Evolutionary conservation across 2,329 filamentous ascomycete genomes (phyloP), one percentile per base, ranked within the genome.

Genomic region (Delphinella strobiligena): DNA sequence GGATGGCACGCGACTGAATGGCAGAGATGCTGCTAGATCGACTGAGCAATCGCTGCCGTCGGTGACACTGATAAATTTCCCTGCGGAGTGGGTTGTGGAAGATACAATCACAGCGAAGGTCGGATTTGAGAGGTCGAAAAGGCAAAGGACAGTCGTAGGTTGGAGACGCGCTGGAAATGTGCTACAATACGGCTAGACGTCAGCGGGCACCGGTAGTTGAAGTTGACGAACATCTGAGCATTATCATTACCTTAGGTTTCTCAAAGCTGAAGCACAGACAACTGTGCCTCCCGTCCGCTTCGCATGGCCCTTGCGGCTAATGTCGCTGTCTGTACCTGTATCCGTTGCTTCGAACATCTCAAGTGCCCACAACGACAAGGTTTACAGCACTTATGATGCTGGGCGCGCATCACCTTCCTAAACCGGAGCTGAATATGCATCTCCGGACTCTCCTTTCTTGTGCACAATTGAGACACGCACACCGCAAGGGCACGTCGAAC

Each of bases 171-270:
- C 7, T 27, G 7, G n/a, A n/a, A n/a, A 27, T 7, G 22, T 27
- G 22, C 22, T 7, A 7, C 7, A 27, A 27, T n/a, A n/a, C n/a
- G n/a, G 22, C 22, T 27, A 27, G 22, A 27, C 22, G 22, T 27
- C 22, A 27, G 22, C 22, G 22, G 22, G 22, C n/a, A 27, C 12
- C 22, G 22, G 22, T 27, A 27, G 22, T 27, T 27, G 22, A 12
- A 27, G 22, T 36, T 22, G 34, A 41, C 38, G 19, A 37, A 32
- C 33, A 17, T 41, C 34, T 14, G 36, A 41, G 33, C 18, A 40
- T 40, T 41, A 36, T 41, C 17, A 36, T 37, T 41, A 34, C 32
- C 14, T 14, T 34, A 37, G 29, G 36, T 35, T 41, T 36, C 34
- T 36, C 14, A 31, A 18, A 40, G 33, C 30, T 32, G 29, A 18